Conservation (phyloP, 108 stramenopile genomes). For the Fragilaria radians region DNA sequence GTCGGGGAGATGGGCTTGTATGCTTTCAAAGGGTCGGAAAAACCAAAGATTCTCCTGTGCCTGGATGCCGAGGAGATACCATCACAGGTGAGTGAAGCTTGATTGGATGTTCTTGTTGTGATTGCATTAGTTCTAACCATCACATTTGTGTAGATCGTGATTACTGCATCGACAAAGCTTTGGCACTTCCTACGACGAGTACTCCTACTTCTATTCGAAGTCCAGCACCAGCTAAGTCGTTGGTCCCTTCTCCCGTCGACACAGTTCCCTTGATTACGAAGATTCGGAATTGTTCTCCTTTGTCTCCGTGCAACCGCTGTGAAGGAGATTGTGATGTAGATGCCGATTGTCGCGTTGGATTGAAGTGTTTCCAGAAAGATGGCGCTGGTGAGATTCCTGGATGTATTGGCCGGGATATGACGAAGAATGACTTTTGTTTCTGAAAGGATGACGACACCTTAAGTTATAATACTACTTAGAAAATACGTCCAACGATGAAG, state of each 20-base stretch:
- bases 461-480: neutral
- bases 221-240: neutral
- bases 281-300: neutral
- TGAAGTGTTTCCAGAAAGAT: constrained; percentile 32
- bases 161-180: neutral
- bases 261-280: neutral
- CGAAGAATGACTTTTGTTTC: neutral
- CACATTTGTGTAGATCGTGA: neutral
- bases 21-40: neutral
- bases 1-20: neutral
- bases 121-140: neutral
- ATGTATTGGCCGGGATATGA: constrained; percentile 1
- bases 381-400: constrained; percentile 20
- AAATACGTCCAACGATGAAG: neutral
- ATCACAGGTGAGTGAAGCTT: neutral
- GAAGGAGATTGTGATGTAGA: constrained; percentile 43
- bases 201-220: too few species aligned
- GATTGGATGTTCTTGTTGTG: neutral
- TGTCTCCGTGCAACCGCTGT: constrained; percentile 8
- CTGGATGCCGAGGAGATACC: neutral
- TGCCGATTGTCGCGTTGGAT: constrained; percentile 22
- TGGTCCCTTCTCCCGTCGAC: neutral
- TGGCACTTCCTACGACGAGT: neutral
- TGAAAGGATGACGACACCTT: neutral
- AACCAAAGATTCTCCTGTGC: neutral